Conservation (phyloP, 2,329 filamentous ascomycete genomes). For the Fusarium sp. region DNA sequence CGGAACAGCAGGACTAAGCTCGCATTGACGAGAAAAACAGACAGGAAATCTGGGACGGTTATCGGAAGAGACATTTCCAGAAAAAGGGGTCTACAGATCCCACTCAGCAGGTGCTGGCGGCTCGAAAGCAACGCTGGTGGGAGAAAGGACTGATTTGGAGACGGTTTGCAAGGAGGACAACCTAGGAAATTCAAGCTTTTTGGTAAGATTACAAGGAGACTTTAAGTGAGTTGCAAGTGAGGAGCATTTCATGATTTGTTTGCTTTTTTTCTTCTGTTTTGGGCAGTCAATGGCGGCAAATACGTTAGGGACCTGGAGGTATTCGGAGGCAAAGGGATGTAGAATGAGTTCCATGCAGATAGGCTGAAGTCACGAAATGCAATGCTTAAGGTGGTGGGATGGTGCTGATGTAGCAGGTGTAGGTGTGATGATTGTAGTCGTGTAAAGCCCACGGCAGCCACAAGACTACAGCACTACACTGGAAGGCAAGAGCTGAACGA, state of each 20-base stretch:
- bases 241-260: no score
- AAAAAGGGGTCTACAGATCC: rapidly evolving
- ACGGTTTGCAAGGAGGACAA: rapidly evolving
- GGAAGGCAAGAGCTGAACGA: background rate
- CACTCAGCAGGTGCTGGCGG: rapidly evolving
- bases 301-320: no score
- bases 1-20: background rate
- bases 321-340: background rate
- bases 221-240: no score
- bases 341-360: background rate
- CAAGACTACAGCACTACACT: no score
- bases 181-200: background rate
- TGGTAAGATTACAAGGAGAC: background rate
- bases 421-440: background rate
- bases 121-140: background rate
- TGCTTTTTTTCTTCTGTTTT: no score
- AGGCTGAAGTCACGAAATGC: background rate
- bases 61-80: background rate
- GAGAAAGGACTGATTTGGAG: background rate
- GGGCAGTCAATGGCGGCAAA: no score
- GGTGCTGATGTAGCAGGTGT: background rate
- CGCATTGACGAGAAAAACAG: background rate
- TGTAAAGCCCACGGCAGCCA: no score
- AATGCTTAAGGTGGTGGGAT: background rate
- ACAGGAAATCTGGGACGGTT: background rate